These are phyloP conservation scores for Oryza rufipogon DNA, from an alignment of 176 grass and related monocot genomes.

Conservation along the genomic window DNA sequence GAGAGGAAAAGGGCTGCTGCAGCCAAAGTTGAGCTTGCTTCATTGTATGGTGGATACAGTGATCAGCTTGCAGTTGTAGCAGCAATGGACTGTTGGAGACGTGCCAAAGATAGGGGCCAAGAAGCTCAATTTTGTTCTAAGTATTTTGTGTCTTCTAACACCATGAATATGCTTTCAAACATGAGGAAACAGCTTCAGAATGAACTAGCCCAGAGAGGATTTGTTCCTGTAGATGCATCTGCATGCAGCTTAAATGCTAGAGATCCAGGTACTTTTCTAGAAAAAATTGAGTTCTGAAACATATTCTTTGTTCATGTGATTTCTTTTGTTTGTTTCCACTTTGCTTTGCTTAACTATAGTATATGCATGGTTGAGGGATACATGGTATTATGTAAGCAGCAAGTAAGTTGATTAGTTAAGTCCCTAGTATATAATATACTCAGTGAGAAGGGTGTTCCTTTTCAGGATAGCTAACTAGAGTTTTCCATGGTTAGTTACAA, in stretches of 20 bases:
- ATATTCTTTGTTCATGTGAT: neutral
- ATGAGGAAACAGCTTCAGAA: constrained; percentile 89
- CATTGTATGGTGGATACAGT: constrained; percentile 88
- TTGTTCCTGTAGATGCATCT: constrained; percentile 79
- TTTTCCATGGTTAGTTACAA: constrained; percentile 7
- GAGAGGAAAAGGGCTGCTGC: constrained; percentile 62
- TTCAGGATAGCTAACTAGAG: neutral
- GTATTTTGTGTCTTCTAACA: constrained; percentile 83
- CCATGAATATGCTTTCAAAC: constrained; percentile 81
- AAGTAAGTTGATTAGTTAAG: neutral
- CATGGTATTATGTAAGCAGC: neutral
- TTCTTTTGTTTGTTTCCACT: neutral
- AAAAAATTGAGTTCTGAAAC: constrained; percentile 11
- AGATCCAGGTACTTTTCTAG: constrained; percentile 68
- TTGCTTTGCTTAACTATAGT: neutral
- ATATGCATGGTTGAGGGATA: neutral
- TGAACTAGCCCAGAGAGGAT: constrained; percentile 81
- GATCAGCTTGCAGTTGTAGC: constrained; percentile 91
- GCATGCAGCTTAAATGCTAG: constrained; percentile 81
- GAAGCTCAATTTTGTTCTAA: constrained; percentile 72
- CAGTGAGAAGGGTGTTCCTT: neutral
- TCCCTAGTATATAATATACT: neutral
- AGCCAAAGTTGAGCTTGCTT: constrained; percentile 87
- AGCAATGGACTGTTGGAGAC: constrained; percentile 86
- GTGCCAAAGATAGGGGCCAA: constrained; percentile 81